These are phyloP conservation scores for Mucor sp. DNA, from an alignment of 371 early-diverging fungal species.

Conservation along the genomic window DNA sequence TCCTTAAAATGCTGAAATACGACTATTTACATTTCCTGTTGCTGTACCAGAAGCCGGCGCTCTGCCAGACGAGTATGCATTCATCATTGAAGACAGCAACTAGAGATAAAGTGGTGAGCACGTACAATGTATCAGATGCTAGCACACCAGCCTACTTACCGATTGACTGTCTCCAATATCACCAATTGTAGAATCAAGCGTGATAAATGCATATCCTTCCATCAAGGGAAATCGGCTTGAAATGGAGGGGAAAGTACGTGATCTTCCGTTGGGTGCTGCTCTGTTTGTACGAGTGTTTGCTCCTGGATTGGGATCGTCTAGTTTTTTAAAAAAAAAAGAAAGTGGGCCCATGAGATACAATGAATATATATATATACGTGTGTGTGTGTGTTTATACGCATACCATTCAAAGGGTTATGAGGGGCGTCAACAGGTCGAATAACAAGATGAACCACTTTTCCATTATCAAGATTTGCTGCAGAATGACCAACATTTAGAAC, in stretches of 20 bases:
- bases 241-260: conserved; percentile 27
- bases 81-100: conserved; percentile 30
- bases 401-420: conserved; percentile 56
- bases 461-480: conserved; percentile 56
- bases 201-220: conserved; percentile 55
- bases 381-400: background rate
- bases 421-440: conserved; percentile 59
- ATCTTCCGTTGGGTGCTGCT: conserved; percentile 1
- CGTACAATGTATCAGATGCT: background rate
- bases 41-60: background rate
- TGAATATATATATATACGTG: background rate
- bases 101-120: background rate
- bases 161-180: conserved; percentile 39
- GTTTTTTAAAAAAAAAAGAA: background rate
- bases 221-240: conserved; percentile 31
- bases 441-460: conserved; percentile 65
- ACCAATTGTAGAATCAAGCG: conserved; percentile 34
- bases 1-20: background rate
- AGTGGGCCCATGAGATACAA: background rate
- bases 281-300: conserved; percentile 3
- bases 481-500: background rate
- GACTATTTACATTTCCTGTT: background rate
- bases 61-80: conserved; percentile 18
- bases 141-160: conserved; percentile 34
- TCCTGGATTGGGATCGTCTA: conserved; percentile 26